Conservation (phyloP, 2,329 filamentous ascomycete species). For the Ploettnerulaceae sp. region DNA sequence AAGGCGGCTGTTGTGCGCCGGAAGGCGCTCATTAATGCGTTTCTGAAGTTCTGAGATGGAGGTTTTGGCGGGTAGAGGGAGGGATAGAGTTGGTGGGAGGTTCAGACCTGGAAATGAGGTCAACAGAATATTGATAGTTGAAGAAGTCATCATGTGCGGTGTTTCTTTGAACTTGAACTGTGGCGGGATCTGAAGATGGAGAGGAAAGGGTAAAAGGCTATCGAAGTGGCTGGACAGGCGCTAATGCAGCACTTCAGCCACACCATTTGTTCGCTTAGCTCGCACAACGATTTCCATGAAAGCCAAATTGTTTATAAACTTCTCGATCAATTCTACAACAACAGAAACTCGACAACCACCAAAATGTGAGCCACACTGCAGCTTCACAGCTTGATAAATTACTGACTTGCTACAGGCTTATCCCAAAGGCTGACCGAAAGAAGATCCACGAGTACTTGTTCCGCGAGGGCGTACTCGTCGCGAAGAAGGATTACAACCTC, state of each 20-base stretch:
- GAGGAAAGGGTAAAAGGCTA: neutral
- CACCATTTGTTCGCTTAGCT: slow-evolving; percentile 10
- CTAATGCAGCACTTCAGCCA: slow-evolving; percentile 11
- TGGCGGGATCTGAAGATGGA: neutral
- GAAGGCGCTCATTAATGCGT: slow-evolving; percentile 57
- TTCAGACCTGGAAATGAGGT: slow-evolving; percentile 79
- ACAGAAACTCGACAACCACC: slow-evolving; percentile 34
- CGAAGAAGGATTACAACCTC: slow-evolving; percentile 98
- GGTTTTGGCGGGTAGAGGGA: slow-evolving; percentile 64
- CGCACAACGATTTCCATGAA: slow-evolving; percentile 3
- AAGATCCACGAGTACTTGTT: slow-evolving; percentile 99
- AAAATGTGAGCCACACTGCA: slow-evolving; percentile 39
- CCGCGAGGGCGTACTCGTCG: slow-evolving; percentile 88
- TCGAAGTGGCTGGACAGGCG: neutral
- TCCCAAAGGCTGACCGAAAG: slow-evolving; percentile 99
- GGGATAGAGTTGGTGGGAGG: slow-evolving; percentile 73
- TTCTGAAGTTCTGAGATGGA: slow-evolving; percentile 63
- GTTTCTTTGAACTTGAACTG: neutral
- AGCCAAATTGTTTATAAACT: slow-evolving; percentile 12
- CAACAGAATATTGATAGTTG: slow-evolving; percentile 73
- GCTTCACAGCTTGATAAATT: neutral
- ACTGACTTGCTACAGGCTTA: slow-evolving; percentile 69
- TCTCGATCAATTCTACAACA: slow-evolving; percentile 14
- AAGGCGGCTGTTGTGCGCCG: slow-evolving; percentile 53
- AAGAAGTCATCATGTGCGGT: slow-evolving; percentile 45